Percentiles rank a stretch among this genome's conserved stretches.
Evolutionary conservation across 345 rosid species (phyloP).

Genomic region (Corchorus capsularis): DNA sequence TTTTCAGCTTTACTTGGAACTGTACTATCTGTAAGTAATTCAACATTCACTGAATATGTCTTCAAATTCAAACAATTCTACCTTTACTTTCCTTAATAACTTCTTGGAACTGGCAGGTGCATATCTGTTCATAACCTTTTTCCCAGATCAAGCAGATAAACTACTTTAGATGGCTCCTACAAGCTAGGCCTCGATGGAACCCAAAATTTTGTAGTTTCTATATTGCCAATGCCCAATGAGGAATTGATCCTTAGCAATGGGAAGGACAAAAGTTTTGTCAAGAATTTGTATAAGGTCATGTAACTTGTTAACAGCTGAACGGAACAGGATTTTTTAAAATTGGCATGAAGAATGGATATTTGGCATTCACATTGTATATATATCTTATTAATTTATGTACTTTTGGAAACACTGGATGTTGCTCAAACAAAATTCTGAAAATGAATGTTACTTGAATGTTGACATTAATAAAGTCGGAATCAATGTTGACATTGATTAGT

Average conservation of each 20-base stretch:
- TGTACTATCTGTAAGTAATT: conserved; percentile 79
- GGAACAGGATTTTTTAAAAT: not conserved
- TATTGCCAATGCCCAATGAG: not conserved
- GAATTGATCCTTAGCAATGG: not conserved
- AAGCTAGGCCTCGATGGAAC: conserved; percentile 33
- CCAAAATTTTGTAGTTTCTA: conserved; percentile 26
- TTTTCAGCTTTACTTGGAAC: conserved; percentile 94
- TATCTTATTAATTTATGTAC: not conserved
- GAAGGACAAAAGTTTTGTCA: not conserved
- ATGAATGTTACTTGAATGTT: not conserved
- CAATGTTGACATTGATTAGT: no score
- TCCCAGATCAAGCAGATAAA: conserved; percentile 95
- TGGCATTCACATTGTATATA: not conserved
- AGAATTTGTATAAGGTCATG: not conserved
- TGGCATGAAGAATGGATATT: not conserved
- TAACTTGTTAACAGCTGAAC: not conserved
- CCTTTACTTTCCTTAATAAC: not conserved
- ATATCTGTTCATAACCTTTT: conserved; percentile 75
- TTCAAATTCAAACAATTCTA: not conserved
- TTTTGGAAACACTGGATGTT: not conserved
- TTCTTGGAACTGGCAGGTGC: conserved; percentile 59
- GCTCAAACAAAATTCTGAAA: not conserved
- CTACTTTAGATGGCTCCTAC: conserved; percentile 52
- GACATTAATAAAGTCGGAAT: not conserved
- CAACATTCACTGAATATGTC: not conserved